phyloP scores from a whole-genome alignment of 2,329 filamentous ascomycete species.

The Cladophialophora chaetospira region DNA sequence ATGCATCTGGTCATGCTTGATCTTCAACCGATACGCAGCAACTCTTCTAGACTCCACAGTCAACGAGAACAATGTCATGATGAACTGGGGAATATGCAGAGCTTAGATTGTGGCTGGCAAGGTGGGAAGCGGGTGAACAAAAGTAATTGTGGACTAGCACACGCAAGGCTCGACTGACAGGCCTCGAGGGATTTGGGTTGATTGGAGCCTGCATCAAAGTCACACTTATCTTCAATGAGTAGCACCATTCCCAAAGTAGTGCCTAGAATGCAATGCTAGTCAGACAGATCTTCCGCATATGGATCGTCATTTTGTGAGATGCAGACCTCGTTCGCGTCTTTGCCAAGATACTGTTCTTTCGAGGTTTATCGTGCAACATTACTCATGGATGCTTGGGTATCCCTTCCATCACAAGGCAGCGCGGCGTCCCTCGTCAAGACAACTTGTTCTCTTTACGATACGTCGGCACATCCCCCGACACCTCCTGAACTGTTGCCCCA shows the following conservation, averaged over 20 bases:
- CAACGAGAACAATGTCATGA: slow-evolving; percentile 31
- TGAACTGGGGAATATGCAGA: slow-evolving; percentile 25
- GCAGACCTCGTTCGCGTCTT: no score
- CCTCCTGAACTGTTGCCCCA: slow-evolving; percentile 43
- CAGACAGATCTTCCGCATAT: slow-evolving; percentile 11
- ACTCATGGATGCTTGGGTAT: no score
- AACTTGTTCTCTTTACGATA: slow-evolving; percentile 9
- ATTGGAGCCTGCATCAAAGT: slow-evolving; percentile 27
- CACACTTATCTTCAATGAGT: slow-evolving; percentile 28
- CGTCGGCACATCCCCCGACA: slow-evolving; percentile 20
- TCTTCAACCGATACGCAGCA: slow-evolving; percentile 20
- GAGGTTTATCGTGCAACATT: no score
- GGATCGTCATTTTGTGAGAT: no score
- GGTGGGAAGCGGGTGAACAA: slow-evolving; percentile 15
- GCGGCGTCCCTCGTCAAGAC: no score
- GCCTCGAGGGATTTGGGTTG: slow-evolving; percentile 15
- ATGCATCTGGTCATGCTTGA: slow-evolving; percentile 24
- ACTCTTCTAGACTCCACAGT: slow-evolving; percentile 27
- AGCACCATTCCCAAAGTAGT: slow-evolving; percentile 27
- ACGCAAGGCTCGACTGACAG: slow-evolving; percentile 17
- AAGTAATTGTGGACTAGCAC: slow-evolving; percentile 25
- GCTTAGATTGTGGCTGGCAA: slow-evolving; percentile 27
- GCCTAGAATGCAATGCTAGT: slow-evolving; percentile 30
- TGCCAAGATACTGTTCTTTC: no score
- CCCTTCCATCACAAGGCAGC: no score